A percentile compares a stretch with the other conserved stretches of the same genome.
phyloP scores from a whole-genome alignment of 176 grass and related monocot genomes.

The Bothriochloa decipiens region DNA sequence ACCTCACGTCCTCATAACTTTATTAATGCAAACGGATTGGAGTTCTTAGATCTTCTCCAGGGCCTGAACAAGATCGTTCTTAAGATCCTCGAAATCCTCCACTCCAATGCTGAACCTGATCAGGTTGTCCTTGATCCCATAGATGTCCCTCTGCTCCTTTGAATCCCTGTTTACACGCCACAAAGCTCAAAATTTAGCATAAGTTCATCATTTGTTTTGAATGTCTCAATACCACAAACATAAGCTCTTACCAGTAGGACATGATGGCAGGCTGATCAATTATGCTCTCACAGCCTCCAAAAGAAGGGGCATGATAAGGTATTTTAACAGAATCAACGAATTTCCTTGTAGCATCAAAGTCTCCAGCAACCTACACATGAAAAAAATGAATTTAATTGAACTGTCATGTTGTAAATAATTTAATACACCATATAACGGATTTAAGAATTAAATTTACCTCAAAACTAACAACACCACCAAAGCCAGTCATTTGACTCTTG shows the following conservation, averaged over 20 bases:
- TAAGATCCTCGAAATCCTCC: slow-evolving; percentile 90
- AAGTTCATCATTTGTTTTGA: background rate
- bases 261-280: slow-evolving; percentile 98
- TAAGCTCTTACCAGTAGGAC: slow-evolving; percentile 86
- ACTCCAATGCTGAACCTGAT: slow-evolving; percentile 98
- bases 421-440: background rate
- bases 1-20: slow-evolving; percentile 6
- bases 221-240: background rate
- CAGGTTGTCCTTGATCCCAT: slow-evolving; percentile 96
- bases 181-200: background rate
- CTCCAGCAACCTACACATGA: slow-evolving; percentile 64
- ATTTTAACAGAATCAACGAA: slow-evolving; percentile 97
- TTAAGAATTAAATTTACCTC: slow-evolving; percentile 57
- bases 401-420: background rate
- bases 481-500: slow-evolving; percentile 97
- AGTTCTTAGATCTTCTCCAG: slow-evolving; percentile 69
- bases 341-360: slow-evolving; percentile 72
- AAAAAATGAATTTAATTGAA: background rate
- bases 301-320: slow-evolving; percentile 91
- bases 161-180: slow-evolving; percentile 69
- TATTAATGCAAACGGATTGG: background rate
- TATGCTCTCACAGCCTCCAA: slow-evolving; percentile 97
- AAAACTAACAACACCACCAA: slow-evolving; percentile 99
- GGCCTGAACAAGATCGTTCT: slow-evolving; percentile 88
- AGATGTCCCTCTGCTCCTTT: slow-evolving; percentile 79